These are phyloP conservation scores for Cystobasidium onofrii DNA, from an alignment of 768 basidiomycete species.

Conservation along the genomic window DNA sequence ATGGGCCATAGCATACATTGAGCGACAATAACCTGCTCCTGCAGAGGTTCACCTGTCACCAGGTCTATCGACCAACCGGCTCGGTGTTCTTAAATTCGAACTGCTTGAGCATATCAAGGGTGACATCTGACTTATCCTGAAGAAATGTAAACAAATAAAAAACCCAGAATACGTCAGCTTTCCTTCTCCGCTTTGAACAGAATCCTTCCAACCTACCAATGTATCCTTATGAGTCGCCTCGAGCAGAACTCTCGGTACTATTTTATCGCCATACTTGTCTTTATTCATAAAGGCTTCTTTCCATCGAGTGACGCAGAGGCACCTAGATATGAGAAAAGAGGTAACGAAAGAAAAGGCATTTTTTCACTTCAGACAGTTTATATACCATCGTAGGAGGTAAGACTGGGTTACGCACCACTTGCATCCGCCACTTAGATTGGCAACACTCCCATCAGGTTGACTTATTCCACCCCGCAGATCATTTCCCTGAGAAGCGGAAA, in stretches of 20 bases:
- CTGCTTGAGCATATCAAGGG: neutral
- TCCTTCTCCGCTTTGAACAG: neutral
- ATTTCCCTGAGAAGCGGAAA: slow-evolving; percentile 13
- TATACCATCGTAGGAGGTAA: no score
- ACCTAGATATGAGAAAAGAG: neutral
- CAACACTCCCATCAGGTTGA: slow-evolving; percentile 17
- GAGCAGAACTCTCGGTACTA: slow-evolving; percentile 18
- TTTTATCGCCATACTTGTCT: slow-evolving; percentile 16
- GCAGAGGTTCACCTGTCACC: neutral
- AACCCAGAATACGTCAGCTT: no score
- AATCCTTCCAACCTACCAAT: neutral
- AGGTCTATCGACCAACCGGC: neutral
- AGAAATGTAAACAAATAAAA: no score
- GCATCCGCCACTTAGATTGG: slow-evolving; percentile 12
- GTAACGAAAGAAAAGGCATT: neutral
- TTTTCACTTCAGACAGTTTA: no score
- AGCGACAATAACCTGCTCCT: neutral
- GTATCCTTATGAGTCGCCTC: slow-evolving; percentile 24
- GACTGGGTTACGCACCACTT: neutral
- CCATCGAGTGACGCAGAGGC: slow-evolving; percentile 28
- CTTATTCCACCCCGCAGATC: slow-evolving; percentile 10
- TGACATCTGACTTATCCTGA: neutral
- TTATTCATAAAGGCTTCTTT: slow-evolving; percentile 10
- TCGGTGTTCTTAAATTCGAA: neutral
- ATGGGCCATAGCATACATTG: neutral